Evolutionary conservation across 2,329 filamentous ascomycete species (phyloP), one percentile per base, ranked within the genome.

Genomic region (Penicillium sp.): DNA sequence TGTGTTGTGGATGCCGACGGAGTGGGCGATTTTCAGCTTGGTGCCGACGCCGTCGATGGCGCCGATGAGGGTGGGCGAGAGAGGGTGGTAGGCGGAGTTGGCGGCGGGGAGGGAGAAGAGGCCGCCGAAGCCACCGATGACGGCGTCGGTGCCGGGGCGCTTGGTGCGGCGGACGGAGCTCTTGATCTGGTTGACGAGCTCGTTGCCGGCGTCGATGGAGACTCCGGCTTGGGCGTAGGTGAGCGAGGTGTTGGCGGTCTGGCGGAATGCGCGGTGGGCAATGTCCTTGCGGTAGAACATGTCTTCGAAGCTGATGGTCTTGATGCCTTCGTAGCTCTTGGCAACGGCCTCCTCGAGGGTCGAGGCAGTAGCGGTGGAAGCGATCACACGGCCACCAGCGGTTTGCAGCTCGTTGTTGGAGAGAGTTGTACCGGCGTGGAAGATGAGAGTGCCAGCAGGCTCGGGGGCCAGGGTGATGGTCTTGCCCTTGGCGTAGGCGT

Each of bases 1-100:
- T 3, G 91, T 95, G 70, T 92, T 85, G 72, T 96, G 93, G 73
- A 95, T 89, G 61, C 84, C 80, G 75, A 95, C 88, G 11, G 84
- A 82, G 68, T 96, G 92, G 0, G 93, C 93, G 64, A 99, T 89
- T 79, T 95, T 95, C 62, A 97, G 85, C 76, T 97, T 97, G 41
- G 92, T 97, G 52, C 92, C 93, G 31, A 97, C 90, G 44, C 93
- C 93, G 66, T 99, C 93, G 57, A 96, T 97, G 52, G 90, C 91
- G 47, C 88, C 88, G n/a, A 97, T 89, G 22, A 97, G 74, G 49
- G 91, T 86, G 10, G 92, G 91, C 0, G 87, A 81, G 50, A 82
- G 78, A 5, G 78, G 75, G 65, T 89, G 90, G 52, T 89, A 95
- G 44, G 88, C 87, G 11, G 88, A 87, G 59, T 71, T 71, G 55